Percentiles rank a stretch among this genome's conserved stretches.
Evolutionary conservation across 1,284 basidiomycete species (phyloP).

Genomic region (Heterobasidion annosum): DNA sequence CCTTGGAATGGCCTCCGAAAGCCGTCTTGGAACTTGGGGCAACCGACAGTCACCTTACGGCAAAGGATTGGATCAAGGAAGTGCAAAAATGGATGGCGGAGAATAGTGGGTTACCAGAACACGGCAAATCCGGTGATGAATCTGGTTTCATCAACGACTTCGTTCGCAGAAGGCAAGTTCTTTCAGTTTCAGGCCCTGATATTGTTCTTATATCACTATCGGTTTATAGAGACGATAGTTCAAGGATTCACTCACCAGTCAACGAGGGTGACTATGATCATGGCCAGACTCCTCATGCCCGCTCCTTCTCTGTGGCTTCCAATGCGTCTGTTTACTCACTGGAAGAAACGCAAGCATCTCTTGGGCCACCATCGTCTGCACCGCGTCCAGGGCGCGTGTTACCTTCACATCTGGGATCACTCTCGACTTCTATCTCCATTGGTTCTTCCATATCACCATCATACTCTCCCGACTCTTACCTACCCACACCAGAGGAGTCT

Average conservation of each 20-base stretch:
- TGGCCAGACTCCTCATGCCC: constrained; percentile 9
- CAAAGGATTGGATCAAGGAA: constrained; percentile 60
- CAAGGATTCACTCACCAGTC: not conserved
- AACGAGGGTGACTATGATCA: not conserved
- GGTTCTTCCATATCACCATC: constrained; percentile 33
- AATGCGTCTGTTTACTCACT: constrained; percentile 40
- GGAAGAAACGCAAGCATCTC: constrained; percentile 7
- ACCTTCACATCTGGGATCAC: constrained; percentile 39
- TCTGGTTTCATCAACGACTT: constrained; percentile 29
- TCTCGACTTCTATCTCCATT: constrained; percentile 26
- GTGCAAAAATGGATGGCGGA: constrained; percentile 72
- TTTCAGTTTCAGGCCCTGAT: not conserved
- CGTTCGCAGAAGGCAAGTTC: constrained; percentile 18
- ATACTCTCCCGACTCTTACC: constrained; percentile 45
- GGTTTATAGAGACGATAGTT: not conserved
- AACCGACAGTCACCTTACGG: constrained; percentile 34
- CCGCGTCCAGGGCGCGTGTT: constrained; percentile 31
- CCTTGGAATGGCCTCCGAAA: constrained; percentile 84
- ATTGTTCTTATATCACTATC: not conserved
- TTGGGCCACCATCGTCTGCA: constrained; percentile 2
- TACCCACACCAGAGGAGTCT: constrained; percentile 52
- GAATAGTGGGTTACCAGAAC: constrained; percentile 23
- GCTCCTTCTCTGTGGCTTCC: constrained; percentile 55
- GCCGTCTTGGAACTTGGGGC: constrained; percentile 18
- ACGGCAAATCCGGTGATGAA: constrained; percentile 30